Percentiles rank a stretch among this genome's conserved stretches.
phyloP scores from a whole-genome alignment of 345 rosid genomes.

The Eutrema japonicum region DNA sequence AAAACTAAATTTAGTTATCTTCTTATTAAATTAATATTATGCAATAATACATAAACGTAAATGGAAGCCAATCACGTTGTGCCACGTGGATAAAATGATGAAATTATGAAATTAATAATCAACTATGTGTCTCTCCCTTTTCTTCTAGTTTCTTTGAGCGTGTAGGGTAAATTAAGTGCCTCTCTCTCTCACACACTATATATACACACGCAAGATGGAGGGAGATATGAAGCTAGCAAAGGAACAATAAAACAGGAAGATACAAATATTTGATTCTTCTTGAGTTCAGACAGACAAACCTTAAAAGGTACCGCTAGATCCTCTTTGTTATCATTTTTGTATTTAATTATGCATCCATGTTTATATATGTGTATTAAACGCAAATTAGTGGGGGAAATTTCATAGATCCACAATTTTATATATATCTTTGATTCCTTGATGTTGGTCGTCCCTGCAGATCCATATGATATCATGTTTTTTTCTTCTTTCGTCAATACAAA shows the following conservation, averaged over 20 bases:
- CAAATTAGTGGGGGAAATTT: not conserved
- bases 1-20: conserved; percentile 16
- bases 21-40: conserved; percentile 9
- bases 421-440: not conserved
- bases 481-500: not conserved
- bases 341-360: not conserved
- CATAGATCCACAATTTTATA: not conserved
- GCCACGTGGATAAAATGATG: not conserved
- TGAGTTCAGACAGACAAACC: not conserved
- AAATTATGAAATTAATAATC: not conserved
- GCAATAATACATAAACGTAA: no score
- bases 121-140: not conserved
- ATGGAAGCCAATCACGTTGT: not conserved
- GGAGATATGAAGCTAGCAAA: conserved; percentile 9
- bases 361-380: not conserved
- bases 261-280: conserved; percentile 2
- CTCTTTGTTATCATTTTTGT: conserved; percentile 22
- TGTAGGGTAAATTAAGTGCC: conserved; percentile 6
- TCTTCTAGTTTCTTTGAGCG: conserved; percentile 5
- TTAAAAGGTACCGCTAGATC: conserved; percentile 18
- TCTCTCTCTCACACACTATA: conserved; percentile 18
- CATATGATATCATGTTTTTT: not conserved
- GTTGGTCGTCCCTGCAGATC: not conserved
- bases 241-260: conserved; percentile 6
- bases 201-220: conserved; percentile 8